Percentiles rank a stretch among this genome's conserved stretches.
phyloP scores from a whole-genome alignment of 2,329 filamentous ascomycete species.

The Colletotrichum horii region DNA sequence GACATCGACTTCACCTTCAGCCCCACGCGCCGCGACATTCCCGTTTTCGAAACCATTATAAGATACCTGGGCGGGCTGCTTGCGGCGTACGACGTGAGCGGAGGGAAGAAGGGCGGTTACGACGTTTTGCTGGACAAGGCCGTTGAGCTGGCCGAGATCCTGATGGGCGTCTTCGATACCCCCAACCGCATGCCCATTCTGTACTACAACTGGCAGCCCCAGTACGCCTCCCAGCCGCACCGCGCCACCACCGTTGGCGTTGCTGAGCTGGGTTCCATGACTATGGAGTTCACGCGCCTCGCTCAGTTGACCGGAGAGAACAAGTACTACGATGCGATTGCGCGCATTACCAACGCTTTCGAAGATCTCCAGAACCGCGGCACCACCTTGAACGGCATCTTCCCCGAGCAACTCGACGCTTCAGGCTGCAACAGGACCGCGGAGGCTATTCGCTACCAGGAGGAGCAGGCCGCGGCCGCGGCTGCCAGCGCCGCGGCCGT shows the following conservation, averaged over 20 bases:
- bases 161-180: slow-evolving; percentile 87
- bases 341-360: slow-evolving; percentile 82
- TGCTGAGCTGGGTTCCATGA: slow-evolving; percentile 80
- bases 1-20: slow-evolving; percentile 85
- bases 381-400: slow-evolving; percentile 78
- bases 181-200: slow-evolving; percentile 91
- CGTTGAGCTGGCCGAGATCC: slow-evolving; percentile 77
- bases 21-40: slow-evolving; percentile 67
- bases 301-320: slow-evolving; percentile 82
- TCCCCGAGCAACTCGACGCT: slow-evolving; percentile 78
- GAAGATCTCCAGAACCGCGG: slow-evolving; percentile 73
- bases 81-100: slow-evolving; percentile 86
- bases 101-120: slow-evolving; percentile 60
- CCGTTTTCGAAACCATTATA: slow-evolving; percentile 93
- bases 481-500: slow-evolving; percentile 17
- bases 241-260: slow-evolving; percentile 64
- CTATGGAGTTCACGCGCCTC: slow-evolving; percentile 87
- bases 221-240: slow-evolving; percentile 66
- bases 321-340: slow-evolving; percentile 90
- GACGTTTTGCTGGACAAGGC: slow-evolving; percentile 77
- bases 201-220: slow-evolving; percentile 79
- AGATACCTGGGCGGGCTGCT: slow-evolving; percentile 88
- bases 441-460: slow-evolving; percentile 29
- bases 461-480: slow-evolving; percentile 40
- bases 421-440: slow-evolving; percentile 75